These are phyloP conservation scores for Periconia sp. DNA, from an alignment of 2,329 filamentous ascomycete genomes.

Conservation along the genomic window DNA sequence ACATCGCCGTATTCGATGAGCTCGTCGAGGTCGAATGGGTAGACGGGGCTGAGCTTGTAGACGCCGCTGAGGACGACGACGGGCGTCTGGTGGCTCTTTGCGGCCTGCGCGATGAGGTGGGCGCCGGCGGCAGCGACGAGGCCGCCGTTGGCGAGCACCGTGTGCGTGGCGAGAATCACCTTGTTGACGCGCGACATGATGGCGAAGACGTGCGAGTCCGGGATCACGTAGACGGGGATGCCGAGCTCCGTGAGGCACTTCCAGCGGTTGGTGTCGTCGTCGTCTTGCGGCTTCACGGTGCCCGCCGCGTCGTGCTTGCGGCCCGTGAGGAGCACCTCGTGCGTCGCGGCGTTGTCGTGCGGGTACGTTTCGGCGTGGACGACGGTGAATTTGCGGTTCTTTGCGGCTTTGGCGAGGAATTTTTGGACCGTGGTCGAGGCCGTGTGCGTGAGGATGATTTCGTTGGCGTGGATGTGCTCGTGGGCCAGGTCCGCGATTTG, in stretches of 20 bases:
- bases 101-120: slow-evolving; percentile 79
- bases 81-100: slow-evolving; percentile 76
- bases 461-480: slow-evolving; percentile 89
- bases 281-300: slow-evolving; percentile 51
- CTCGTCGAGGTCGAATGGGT: slow-evolving; percentile 78
- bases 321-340: slow-evolving; percentile 63
- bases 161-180: slow-evolving; percentile 85
- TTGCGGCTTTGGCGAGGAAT: slow-evolving; percentile 83
- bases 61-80: slow-evolving; percentile 89
- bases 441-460: slow-evolving; percentile 87
- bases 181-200: slow-evolving; percentile 96
- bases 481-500: slow-evolving; percentile 88
- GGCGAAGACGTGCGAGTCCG: slow-evolving; percentile 83
- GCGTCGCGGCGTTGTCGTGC: slow-evolving; percentile 66
- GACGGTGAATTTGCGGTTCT: slow-evolving; percentile 89
- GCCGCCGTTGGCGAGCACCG: slow-evolving; percentile 85
- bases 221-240: slow-evolving; percentile 79
- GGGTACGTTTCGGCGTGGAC: slow-evolving; percentile 76
- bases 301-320: slow-evolving; percentile 42
- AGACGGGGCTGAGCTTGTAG: slow-evolving; percentile 91
- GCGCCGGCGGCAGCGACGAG: slow-evolving; percentile 84
- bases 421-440: slow-evolving; percentile 85
- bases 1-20: slow-evolving; percentile 87
- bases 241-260: slow-evolving; percentile 79
- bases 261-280: slow-evolving; percentile 64